phyloP scores from a whole-genome alignment of 2,329 filamentous ascomycete species.

The Thyridium curvatum region DNA sequence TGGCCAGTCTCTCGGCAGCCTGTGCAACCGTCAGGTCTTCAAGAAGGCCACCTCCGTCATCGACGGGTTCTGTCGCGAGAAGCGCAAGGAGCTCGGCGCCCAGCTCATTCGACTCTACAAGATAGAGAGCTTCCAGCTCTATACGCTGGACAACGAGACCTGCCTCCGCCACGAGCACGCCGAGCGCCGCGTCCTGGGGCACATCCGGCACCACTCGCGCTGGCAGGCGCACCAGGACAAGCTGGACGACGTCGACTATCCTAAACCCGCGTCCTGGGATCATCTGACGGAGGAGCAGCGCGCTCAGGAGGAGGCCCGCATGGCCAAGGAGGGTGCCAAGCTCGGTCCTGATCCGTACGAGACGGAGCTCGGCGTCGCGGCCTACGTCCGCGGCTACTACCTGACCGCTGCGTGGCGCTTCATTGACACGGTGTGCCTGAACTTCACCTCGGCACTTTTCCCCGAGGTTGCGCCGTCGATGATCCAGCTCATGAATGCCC shows the following conservation, averaged over 20 bases:
- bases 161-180: slow-evolving; percentile 37
- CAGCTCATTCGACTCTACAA: slow-evolving; percentile 39
- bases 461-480: slow-evolving; percentile 21
- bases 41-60: slow-evolving; percentile 37
- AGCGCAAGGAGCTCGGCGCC: slow-evolving; percentile 24
- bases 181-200: slow-evolving; percentile 36
- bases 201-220: slow-evolving; percentile 41
- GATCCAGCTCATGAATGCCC: slow-evolving; percentile 33
- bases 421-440: slow-evolving; percentile 46
- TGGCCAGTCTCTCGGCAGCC: slow-evolving; percentile 34
- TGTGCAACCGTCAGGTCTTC: slow-evolving; percentile 44
- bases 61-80: slow-evolving; percentile 33
- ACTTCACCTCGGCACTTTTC: slow-evolving; percentile 42
- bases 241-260: slow-evolving; percentile 16
- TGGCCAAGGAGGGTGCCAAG: slow-evolving; percentile 34
- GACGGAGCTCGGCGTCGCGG: slow-evolving; percentile 54
- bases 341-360: slow-evolving; percentile 53
- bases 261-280: slow-evolving; percentile 28
- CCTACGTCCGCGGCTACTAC: slow-evolving; percentile 64
- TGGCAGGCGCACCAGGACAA: slow-evolving; percentile 31
- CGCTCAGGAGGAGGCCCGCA: slow-evolving; percentile 32
- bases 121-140: slow-evolving; percentile 48
- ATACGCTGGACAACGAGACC: slow-evolving; percentile 48
- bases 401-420: slow-evolving; percentile 59
- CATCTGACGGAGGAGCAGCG: slow-evolving; percentile 43